Percentiles rank a stretch among this genome's conserved stretches.
These are phyloP conservation scores for Xanthoparmelia taractica DNA, from an alignment of 495 filamentous ascomycete species.

Conservation along the genomic window DNA sequence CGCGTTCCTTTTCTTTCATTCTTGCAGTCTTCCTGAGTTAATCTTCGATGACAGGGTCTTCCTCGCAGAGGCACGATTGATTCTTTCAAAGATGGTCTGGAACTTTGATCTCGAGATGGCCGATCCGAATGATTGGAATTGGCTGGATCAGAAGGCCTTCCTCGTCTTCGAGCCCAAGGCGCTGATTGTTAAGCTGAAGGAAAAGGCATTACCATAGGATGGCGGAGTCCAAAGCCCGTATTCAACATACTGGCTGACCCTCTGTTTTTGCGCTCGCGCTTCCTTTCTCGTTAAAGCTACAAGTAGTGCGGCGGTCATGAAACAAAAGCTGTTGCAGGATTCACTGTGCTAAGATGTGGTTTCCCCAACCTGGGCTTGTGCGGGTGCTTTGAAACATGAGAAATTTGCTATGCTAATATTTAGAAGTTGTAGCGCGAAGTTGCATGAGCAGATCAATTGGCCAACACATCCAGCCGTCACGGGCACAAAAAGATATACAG, in stretches of 20 bases:
- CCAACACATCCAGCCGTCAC: too few species aligned
- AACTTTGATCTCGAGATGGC: constrained; percentile 16
- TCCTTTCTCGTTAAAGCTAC: background rate
- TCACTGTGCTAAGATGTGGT: background rate
- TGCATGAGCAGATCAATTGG: too few species aligned
- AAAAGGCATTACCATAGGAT: constrained; percentile 11
- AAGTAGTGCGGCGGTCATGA: background rate
- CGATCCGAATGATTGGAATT: constrained; percentile 10
- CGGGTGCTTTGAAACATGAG: background rate
- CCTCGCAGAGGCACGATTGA: constrained; percentile 14
- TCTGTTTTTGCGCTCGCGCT: background rate
- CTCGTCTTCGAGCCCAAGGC: constrained; percentile 16
- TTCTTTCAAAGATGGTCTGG: constrained; percentile 18
- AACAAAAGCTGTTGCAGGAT: background rate
- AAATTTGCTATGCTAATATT: background rate
- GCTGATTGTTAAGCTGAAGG: constrained; percentile 12
- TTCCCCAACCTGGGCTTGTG: background rate
- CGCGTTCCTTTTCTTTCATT: background rate
- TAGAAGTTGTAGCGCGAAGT: too few species aligned
- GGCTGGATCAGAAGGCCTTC: constrained; percentile 18
- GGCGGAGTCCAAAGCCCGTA: background rate
- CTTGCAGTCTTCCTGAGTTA: background rate
- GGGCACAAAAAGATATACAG: background rate
- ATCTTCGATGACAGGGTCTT: constrained; percentile 6
- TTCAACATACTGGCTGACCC: constrained; percentile 10